Percentiles rank a stretch among this genome's conserved stretches.
Conservation (phyloP, 179 eudicot species). For the Heliamphora pulchella region DNA sequence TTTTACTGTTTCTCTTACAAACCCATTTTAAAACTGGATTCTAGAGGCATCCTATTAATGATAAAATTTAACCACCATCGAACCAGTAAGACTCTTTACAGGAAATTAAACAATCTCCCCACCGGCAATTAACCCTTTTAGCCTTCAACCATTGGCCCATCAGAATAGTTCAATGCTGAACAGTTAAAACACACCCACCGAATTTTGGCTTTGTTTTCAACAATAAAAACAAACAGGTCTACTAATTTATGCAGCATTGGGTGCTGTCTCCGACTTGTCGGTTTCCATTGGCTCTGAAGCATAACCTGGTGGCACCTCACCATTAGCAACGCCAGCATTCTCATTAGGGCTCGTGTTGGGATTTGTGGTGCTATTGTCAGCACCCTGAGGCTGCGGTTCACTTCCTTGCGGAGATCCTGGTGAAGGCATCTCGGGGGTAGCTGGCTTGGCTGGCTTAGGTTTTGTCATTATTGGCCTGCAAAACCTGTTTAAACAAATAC, state of each 20-base stretch:
- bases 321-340: conserved; percentile 3
- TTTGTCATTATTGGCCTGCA: conserved; percentile 40
- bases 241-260: conserved; percentile 12
- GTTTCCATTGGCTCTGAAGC: conserved; percentile 42
- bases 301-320: conserved; percentile 22
- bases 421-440: conserved; percentile 23
- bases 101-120: conserved; percentile 3
- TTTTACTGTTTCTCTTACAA: conserved; percentile 9
- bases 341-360: neutral
- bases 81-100: conserved; percentile 1
- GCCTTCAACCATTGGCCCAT: conserved; percentile 1
- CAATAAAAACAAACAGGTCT: neutral
- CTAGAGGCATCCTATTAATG: neutral
- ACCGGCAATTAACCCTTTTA: neutral
- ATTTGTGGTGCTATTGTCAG: conserved; percentile 10
- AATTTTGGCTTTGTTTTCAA: neutral
- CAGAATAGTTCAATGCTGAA: neutral
- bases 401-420: conserved; percentile 17
- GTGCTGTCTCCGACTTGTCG: conserved; percentile 26
- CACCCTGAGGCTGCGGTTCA: conserved; percentile 18
- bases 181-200: neutral
- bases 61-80: neutral
- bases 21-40: conserved; percentile 19
- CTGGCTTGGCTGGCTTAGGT: conserved; percentile 29
- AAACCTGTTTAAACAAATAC: conserved; percentile 20